Evolutionary conservation across 2,329 filamentous ascomycete species (phyloP).

Genomic region (Fusarium nematophilum): DNA sequence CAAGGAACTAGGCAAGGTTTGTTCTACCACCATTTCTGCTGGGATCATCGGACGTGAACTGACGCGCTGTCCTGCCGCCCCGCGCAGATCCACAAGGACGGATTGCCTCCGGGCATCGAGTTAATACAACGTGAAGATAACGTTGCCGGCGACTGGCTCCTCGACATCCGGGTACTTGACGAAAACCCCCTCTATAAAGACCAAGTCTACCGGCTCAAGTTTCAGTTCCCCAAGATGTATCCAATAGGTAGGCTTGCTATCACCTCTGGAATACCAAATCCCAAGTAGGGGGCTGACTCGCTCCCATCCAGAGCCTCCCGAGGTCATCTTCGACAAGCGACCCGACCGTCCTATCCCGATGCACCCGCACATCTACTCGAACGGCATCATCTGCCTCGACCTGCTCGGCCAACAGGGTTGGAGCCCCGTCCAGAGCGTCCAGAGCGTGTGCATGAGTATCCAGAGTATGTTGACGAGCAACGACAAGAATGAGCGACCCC

Average conservation of each 20-base stretch:
- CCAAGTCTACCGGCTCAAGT: constrained; percentile 86
- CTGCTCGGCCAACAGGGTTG: constrained; percentile 88
- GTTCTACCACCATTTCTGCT: constrained; percentile 12
- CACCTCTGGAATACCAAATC: neutral
- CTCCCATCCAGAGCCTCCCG: constrained; percentile 78
- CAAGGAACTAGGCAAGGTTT: constrained; percentile 70
- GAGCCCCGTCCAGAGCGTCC: constrained; percentile 96
- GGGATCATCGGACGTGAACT: constrained; percentile 18
- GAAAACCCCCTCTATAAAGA: constrained; percentile 86
- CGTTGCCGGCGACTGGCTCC: constrained; percentile 79
- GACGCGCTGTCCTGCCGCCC: constrained; percentile 25
- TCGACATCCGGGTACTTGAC: constrained; percentile 93
- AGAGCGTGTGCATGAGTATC: constrained; percentile 95
- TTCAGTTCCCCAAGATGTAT: constrained; percentile 85
- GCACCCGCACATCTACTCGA: constrained; percentile 97
- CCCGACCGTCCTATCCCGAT: constrained; percentile 81
- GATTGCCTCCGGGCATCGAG: constrained; percentile 76
- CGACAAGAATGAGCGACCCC: constrained; percentile 87
- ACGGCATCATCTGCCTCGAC: constrained; percentile 98
- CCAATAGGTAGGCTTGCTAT: constrained; percentile 78
- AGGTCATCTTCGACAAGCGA: constrained; percentile 85
- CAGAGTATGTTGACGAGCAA: constrained; percentile 99
- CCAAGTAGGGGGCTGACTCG: constrained; percentile 11
- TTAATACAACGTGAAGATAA: constrained; percentile 86
- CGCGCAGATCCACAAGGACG: constrained; percentile 63